Evolutionary conservation across 2,329 filamentous ascomycete species (phyloP), one percentile per base, ranked within the genome.

Genomic region (Aspergillus sp.): DNA sequence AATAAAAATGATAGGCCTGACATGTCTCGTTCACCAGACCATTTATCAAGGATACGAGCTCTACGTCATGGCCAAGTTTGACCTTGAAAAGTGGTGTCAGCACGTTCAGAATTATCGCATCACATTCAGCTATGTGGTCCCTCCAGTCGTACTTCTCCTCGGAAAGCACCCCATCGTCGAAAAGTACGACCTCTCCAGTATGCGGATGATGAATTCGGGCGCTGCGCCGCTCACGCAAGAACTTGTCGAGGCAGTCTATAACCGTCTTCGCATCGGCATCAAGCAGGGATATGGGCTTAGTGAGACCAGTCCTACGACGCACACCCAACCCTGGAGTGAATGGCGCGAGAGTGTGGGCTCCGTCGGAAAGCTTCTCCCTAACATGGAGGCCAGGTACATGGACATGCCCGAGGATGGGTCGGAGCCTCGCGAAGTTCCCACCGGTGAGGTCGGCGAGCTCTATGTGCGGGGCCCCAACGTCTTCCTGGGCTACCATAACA

Each of bases 221-320:
- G 94, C 93, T 0, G 93, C 94, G 0, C 94, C 94, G 0, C 81
- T 97, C 46, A 94, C 92, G 0, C 81, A 83, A 34, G 92, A 97
- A 65, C 84, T 98, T 2, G 90, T 94, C 1, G 87, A 92, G 59
- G 85, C 87, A 8, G 86, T 95, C 3, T 91, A 91, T 81, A 77
- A 85, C 22, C 87, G 93, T 7, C 86, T 95, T 61, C 87, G 87
- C 55, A 83, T 96, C 22, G 89, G 89, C 2, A 87, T 97, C 63
- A 97, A 97, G 82, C 94, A 98, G 78, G 93, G 91, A 19, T 98
- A 97, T 72, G 94, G 94, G 0, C 83, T 98, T 5, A 92, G 89
- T 5, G 94, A 98, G 80, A 96, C 92, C 15, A 89, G 89, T 28
- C 93, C 93, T 0, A 90, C 88, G 1, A 91, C 91, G 0, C 89